A percentile compares a stretch with the other conserved stretches of the same genome.
Conservation (phyloP, 2,329 filamentous ascomycete species). For the Cadophora sp. region DNA sequence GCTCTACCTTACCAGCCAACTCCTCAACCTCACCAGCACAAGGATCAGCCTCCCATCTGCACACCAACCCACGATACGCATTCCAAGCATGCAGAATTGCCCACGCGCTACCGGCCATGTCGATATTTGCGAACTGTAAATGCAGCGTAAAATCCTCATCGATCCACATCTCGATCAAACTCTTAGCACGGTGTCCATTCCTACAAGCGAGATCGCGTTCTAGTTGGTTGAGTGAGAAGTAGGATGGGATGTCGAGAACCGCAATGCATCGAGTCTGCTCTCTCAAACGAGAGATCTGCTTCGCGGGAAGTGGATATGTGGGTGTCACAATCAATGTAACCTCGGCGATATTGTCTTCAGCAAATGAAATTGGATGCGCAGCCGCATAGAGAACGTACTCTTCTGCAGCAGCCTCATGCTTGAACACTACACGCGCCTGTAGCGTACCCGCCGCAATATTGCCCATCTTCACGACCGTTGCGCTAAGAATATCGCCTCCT, state of each 20-base stretch:
- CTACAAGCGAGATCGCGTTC: constrained; percentile 22
- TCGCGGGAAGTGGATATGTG: constrained; percentile 31
- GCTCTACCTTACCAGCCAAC: constrained; percentile 20
- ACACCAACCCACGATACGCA: constrained; percentile 25
- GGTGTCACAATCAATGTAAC: constrained; percentile 35
- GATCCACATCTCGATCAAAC: constrained; percentile 34
- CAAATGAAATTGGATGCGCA: constrained; percentile 30
- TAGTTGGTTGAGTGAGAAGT: constrained; percentile 23
- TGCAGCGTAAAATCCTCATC: constrained; percentile 32
- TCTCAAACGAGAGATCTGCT: constrained; percentile 1
- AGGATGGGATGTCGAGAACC: constrained; percentile 27
- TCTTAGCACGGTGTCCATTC: constrained; percentile 19
- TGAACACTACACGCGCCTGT: constrained; percentile 37
- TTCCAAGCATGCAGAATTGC: constrained; percentile 26
- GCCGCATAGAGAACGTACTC: constrained; percentile 33
- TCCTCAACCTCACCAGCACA: constrained; percentile 37
- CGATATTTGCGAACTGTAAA: constrained; percentile 37
- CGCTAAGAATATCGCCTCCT: constrained; percentile 35
- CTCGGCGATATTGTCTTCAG: constrained; percentile 19
- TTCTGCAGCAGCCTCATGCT: constrained; percentile 33
- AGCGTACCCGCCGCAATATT: constrained; percentile 22
- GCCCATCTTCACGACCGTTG: constrained; percentile 28
- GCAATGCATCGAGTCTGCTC: constrained; percentile 35
- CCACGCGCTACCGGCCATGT: constrained; percentile 29
- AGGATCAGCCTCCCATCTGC: constrained; percentile 35